phyloP scores from a whole-genome alignment of 169 alveolate genomes.

The Plasmodium knowlesi region DNA sequence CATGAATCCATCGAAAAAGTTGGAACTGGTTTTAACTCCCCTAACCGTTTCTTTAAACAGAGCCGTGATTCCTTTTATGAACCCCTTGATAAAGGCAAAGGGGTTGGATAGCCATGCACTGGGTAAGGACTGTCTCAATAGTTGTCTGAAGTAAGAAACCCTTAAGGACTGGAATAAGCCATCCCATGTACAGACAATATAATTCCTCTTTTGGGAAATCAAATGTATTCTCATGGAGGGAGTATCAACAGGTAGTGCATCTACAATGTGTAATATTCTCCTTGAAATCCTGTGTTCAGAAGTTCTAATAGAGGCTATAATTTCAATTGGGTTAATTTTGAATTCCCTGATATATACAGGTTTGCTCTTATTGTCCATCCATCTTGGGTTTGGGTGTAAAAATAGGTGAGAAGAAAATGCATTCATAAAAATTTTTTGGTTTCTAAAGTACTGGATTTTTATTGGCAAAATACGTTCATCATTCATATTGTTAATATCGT shows the following conservation, averaged over 20 bases:
- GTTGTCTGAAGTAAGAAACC: slow-evolving; percentile 89
- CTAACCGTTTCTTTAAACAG: slow-evolving; percentile 85
- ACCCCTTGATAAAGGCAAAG: slow-evolving; percentile 89
- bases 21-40: slow-evolving; percentile 80
- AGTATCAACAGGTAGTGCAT: slow-evolving; percentile 93
- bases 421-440: slow-evolving; percentile 74
- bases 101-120: slow-evolving; percentile 91
- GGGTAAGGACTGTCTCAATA: slow-evolving; percentile 91
- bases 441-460: slow-evolving; percentile 72
- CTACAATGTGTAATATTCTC: slow-evolving; percentile 88
- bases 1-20: slow-evolving; percentile 88
- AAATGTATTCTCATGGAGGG: slow-evolving; percentile 91
- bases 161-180: slow-evolving; percentile 88
- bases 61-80: slow-evolving; percentile 86
- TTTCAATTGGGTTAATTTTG: slow-evolving; percentile 86
- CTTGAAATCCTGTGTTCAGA: slow-evolving; percentile 89
- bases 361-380: slow-evolving; percentile 83
- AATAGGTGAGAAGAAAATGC: slow-evolving; percentile 77
- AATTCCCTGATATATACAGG: slow-evolving; percentile 88
- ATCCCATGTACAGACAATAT: slow-evolving; percentile 86
- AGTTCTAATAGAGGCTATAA: slow-evolving; percentile 90
- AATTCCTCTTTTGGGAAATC: slow-evolving; percentile 83
- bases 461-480: slow-evolving; percentile 68
- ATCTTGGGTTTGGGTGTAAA: slow-evolving; percentile 85
- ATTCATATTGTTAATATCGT: slow-evolving; percentile 37